Base-by-base conservation (phyloP, 495 filamentous ascomycete species). In the Aspergillus avenaceus region DNA sequence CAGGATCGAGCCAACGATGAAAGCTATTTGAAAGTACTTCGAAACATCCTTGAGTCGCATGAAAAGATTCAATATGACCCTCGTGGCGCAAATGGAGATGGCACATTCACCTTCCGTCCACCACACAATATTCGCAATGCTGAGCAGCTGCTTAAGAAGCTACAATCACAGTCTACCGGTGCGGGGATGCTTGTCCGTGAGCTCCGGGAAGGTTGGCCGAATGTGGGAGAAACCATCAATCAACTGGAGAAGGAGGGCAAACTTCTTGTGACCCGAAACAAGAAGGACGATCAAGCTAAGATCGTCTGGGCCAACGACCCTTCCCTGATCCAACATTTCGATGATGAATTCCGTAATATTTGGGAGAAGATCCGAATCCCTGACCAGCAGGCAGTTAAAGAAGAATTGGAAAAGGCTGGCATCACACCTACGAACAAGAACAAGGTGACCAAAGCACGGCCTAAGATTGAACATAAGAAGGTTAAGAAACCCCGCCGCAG, bases 141-240 rank as follows among this genome's bases (percentile, higher is more conserved):
- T 49, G 81, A 86, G 43, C 83, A 87, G 59, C 79, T 98, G 29
- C 81, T 95, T 22, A 79, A 78, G 36, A 84, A 88, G 62, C 79
- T 98, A 26, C 89, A 95, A 65, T 72, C 77, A 28, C 89, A 89
- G 68, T 78, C 79, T 12, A 91, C 90, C n/a, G 87, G 88, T 1
- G 79, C 83, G 42, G 90, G 90, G 2, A 81, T 97, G 45, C 74
- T 70, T 38, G 88, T 97, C 41, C 88, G 87, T 61, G 89, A 96
- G 49, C 77, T 98, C 23, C 91, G 92, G 64, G 93, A 98, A 60
- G 95, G 95, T 23, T 98, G 93, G 93, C 81, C 84, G 5, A 84
- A 84, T 51, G 91, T 87, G 52, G 81, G 89, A 37, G 79, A 84
- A 13, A 78, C 86, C 1, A 87, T 98, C 68, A 79, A 82, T 50